A percentile compares a stretch with the other conserved stretches of the same genome.
Conservation (phyloP, 2,329 filamentous ascomycete species). For the Sclerotinia glacialis region DNA sequence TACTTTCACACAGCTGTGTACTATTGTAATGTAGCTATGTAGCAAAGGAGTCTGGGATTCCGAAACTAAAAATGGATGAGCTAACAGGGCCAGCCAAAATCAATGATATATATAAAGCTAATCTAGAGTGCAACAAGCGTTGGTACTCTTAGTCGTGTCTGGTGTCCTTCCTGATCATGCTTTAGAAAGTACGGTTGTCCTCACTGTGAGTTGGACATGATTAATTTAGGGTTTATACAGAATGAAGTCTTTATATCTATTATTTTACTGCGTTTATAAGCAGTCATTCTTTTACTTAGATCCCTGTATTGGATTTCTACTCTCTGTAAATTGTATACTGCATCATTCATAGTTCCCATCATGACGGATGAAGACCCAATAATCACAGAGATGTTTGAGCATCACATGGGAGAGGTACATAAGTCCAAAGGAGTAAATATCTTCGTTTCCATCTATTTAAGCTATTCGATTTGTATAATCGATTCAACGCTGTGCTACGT, state of each 20-base stretch:
- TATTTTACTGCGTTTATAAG: no score
- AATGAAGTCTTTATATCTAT: no score
- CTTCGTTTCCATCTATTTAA: no score
- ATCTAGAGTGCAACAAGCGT: neutral
- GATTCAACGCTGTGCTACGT: no score
- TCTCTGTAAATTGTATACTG: no score
- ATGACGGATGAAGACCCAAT: neutral
- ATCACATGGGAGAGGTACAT: no score
- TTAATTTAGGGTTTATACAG: no score
- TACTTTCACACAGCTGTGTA: neutral
- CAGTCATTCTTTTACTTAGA: no score
- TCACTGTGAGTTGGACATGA: no score
- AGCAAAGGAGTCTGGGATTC: conserved; percentile 16
- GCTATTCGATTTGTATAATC: no score
- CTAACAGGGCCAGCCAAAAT: neutral
- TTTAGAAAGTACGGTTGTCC: neutral
- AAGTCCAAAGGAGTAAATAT: no score
- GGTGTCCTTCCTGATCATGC: neutral
- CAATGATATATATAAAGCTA: neutral
- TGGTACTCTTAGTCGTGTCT: neutral
- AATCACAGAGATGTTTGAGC: neutral
- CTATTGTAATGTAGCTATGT: conserved; percentile 1
- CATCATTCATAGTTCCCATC: neutral
- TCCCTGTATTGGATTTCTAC: no score
- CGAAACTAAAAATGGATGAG: neutral